Conservation (phyloP, 257 asterid species). For the Marsdenia floribunda region DNA sequence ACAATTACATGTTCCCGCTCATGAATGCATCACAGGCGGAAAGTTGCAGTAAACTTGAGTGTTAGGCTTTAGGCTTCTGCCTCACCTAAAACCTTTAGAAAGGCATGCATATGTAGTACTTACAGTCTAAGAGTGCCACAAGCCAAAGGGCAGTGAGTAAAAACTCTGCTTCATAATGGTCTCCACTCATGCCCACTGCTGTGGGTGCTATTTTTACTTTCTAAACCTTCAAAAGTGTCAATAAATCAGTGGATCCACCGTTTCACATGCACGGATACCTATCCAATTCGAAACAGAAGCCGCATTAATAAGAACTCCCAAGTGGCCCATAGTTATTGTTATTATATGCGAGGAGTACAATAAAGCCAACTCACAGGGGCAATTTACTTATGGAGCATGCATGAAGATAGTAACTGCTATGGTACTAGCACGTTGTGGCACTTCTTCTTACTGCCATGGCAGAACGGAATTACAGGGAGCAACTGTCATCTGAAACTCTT, state of each 20-base stretch:
- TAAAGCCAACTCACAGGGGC: not conserved
- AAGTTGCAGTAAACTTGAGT: not conserved
- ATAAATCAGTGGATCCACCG: not conserved
- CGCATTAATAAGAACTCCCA: not conserved
- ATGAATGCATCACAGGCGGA: not conserved
- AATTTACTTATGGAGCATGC: no score
- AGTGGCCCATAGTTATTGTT: not conserved
- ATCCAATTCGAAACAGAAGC: not conserved
- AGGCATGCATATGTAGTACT: not conserved
- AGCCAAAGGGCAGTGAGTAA: not conserved
- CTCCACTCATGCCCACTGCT: not conserved
- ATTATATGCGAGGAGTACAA: not conserved
- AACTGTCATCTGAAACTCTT: not conserved
- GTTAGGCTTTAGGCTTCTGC: not conserved
- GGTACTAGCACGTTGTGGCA: not conserved
- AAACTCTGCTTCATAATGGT: not conserved
- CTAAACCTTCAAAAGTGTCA: not conserved
- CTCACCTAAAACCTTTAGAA: not conserved
- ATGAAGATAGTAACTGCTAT: no score
- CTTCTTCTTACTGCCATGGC: not conserved
- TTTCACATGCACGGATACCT: not conserved
- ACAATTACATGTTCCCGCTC: not conserved
- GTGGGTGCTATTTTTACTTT: not conserved
- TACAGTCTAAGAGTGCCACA: not conserved
- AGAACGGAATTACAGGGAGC: not conserved